Conservation (phyloP, 345 rosid species). For the Cardiospermum halicacabum region DNA sequence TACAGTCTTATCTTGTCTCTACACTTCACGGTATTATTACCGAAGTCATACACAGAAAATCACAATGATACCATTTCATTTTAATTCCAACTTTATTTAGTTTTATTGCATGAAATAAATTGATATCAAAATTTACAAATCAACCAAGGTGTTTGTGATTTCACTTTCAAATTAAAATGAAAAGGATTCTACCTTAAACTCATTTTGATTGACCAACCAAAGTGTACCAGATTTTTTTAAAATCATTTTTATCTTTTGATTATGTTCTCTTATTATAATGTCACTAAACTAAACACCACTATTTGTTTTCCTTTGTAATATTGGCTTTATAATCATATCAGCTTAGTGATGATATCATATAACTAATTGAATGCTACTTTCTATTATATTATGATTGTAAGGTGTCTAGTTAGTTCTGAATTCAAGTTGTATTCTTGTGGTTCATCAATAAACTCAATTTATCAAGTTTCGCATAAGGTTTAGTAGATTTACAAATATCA, state of each 20-base stretch:
- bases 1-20: constrained; percentile 16
- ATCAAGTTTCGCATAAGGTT: too few relatives aligned
- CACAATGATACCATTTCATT: neutral
- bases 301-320: neutral
- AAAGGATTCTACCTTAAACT: neutral
- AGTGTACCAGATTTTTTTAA: constrained; percentile 17
- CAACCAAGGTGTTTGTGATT: constrained; percentile 2
- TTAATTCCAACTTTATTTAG: neutral
- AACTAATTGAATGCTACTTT: neutral
- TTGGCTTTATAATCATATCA: neutral
- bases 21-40: neutral
- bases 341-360: too few relatives aligned
- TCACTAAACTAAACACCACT: constrained; percentile 1
- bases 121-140: neutral
- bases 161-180: constrained; percentile 3
- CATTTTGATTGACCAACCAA: constrained; percentile 11
- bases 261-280: neutral
- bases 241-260: constrained; percentile 7
- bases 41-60: neutral
- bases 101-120: constrained; percentile 1
- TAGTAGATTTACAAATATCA: too few relatives aligned
- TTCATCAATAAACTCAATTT: neutral
- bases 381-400: neutral
- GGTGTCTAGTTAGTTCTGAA: neutral
- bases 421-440: neutral